Evolutionary conservation across 1,284 basidiomycete species (phyloP).

Genomic region (Pisolithus thermaeus): DNA sequence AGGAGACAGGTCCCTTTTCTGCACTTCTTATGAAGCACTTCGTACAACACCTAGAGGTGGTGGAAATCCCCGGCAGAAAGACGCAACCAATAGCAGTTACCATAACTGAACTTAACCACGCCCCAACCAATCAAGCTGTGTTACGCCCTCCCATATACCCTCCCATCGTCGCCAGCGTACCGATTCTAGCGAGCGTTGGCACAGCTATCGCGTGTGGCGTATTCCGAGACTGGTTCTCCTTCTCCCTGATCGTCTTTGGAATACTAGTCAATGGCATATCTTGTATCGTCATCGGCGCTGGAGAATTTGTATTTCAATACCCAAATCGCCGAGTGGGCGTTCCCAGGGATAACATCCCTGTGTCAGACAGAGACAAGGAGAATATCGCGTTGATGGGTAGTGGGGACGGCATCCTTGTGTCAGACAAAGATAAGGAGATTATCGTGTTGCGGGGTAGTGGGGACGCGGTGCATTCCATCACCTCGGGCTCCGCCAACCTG

Average conservation of each 20-base stretch:
- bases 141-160: not conserved
- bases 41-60: not conserved
- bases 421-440: not conserved
- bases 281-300: conserved; percentile 22
- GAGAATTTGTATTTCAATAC: conserved; percentile 16
- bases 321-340: conserved; percentile 19
- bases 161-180: conserved; percentile 13
- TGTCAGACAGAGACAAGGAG: not conserved
- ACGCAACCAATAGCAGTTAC: conserved; percentile 13
- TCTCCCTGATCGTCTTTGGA: conserved; percentile 24
- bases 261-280: conserved; percentile 25
- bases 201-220: conserved; percentile 12
- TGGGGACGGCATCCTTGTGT: conserved; percentile 18
- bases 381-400: conserved; percentile 2
- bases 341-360: conserved; percentile 19
- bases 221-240: conserved; percentile 21
- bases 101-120: conserved; percentile 13
- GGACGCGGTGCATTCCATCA: conserved; percentile 5
- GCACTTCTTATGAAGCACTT: conserved; percentile 15
- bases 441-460: conserved; percentile 4
- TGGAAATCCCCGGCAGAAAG: conserved; percentile 4
- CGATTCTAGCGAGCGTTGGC: conserved; percentile 19
- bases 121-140: not conserved
- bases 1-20: no score
- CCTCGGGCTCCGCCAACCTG: conserved; percentile 3